These are phyloP conservation scores for Solanum piurae DNA, from an alignment of 257 asterid species.

Conservation along the genomic window DNA sequence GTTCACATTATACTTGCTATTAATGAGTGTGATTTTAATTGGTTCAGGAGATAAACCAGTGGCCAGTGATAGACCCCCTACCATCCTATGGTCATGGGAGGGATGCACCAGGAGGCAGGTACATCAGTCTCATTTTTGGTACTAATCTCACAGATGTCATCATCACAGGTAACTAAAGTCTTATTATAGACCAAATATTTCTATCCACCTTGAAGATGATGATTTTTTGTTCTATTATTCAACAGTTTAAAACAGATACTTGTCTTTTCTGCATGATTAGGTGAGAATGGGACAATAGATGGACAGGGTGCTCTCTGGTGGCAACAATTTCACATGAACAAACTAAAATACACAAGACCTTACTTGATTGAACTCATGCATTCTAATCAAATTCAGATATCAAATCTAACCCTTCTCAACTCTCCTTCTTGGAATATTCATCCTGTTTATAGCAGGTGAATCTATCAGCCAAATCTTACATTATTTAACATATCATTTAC, in stretches of 20 bases:
- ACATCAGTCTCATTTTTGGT: constrained; percentile 74
- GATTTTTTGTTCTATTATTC: background rate
- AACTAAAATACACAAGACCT: constrained; percentile 72
- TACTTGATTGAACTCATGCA: constrained; percentile 79
- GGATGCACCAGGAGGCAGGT: constrained; percentile 82
- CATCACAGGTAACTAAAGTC: constrained; percentile 40
- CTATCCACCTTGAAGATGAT: background rate
- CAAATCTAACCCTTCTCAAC: constrained; percentile 56
- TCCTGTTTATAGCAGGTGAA: constrained; percentile 80
- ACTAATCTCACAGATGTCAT: constrained; percentile 77
- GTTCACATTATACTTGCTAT: background rate
- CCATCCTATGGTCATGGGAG: constrained; percentile 92
- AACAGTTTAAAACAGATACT: background rate
- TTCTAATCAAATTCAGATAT: constrained; percentile 61
- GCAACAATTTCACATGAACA: constrained; percentile 70
- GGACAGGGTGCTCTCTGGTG: constrained; percentile 85
- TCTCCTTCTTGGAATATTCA: constrained; percentile 91
- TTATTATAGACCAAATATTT: background rate
- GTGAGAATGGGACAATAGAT: constrained; percentile 78
- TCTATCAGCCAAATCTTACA: background rate
- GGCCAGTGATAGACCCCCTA: constrained; percentile 72
- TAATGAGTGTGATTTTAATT: background rate
- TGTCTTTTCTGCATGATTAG: constrained; percentile 14
- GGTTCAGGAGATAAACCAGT: constrained; percentile 53
- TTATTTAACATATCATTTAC: background rate